Evolutionary conservation across 2,329 filamentous ascomycete genomes (phyloP).

Genomic region (Aspergillus tanneri): DNA sequence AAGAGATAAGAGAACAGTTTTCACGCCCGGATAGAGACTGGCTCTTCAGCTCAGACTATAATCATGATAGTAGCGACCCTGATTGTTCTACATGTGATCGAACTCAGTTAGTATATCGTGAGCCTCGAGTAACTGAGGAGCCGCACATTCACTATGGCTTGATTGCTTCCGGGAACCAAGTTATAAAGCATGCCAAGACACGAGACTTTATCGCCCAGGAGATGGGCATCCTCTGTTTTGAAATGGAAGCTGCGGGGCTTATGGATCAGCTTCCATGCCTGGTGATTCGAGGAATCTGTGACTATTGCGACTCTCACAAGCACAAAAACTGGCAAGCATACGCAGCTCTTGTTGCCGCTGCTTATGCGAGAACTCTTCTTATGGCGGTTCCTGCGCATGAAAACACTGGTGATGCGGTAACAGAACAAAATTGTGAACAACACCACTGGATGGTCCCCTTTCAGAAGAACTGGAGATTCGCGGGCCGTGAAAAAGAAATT

Average conservation of each 20-base stretch:
- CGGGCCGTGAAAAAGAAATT: background rate
- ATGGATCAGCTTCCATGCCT: background rate
- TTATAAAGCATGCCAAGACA: conserved; percentile 1
- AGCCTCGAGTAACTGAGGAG: background rate
- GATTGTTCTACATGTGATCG: conserved; percentile 4
- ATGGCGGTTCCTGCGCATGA: background rate
- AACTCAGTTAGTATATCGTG: background rate
- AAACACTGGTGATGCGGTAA: background rate
- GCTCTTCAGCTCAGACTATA: conserved; percentile 2
- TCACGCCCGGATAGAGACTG: background rate
- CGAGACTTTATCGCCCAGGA: background rate
- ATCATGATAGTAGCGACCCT: background rate
- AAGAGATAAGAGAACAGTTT: background rate
- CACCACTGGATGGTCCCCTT: conserved; percentile 21
- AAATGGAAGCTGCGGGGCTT: background rate
- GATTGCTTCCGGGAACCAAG: background rate
- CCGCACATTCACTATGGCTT: background rate
- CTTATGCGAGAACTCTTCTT: conserved; percentile 11
- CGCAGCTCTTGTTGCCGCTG: conserved; percentile 17
- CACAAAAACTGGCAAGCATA: conserved; percentile 16
- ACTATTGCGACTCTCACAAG: conserved; percentile 9
- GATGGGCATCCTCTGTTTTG: background rate
- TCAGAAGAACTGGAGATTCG: conserved; percentile 8
- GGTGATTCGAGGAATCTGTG: background rate
- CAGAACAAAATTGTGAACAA: background rate